Evolutionary conservation across 2,329 filamentous ascomycete species (phyloP).

Genomic region (Aspergillus versicolor): DNA sequence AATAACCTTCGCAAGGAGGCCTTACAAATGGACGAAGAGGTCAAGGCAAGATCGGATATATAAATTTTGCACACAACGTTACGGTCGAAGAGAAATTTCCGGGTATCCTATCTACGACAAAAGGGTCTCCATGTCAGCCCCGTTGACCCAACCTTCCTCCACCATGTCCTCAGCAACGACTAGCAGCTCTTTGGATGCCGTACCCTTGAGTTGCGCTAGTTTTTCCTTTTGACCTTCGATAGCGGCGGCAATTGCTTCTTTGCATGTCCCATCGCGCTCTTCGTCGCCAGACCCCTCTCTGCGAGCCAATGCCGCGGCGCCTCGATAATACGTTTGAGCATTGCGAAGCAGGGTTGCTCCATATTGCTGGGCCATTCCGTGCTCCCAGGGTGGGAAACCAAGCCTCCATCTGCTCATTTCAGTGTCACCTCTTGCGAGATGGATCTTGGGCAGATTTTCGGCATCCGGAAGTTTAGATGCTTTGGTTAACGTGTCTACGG

Average conservation of each 20-base stretch:
- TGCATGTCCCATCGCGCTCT: constrained; percentile 46
- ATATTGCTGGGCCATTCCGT: constrained; percentile 46
- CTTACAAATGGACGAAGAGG: constrained; percentile 45
- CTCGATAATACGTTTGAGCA: constrained; percentile 58
- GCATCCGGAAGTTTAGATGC: constrained; percentile 53
- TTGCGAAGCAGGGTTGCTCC: constrained; percentile 52
- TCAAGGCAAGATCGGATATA: constrained; percentile 30
- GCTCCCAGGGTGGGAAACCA: constrained; percentile 45
- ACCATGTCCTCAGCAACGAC: constrained; percentile 51
- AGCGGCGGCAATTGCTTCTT: constrained; percentile 50
- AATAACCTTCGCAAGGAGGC: constrained; percentile 42
- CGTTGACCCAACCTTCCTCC: constrained; percentile 51
- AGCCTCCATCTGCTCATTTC: constrained; percentile 57
- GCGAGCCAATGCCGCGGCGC: constrained; percentile 45
- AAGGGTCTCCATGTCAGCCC: constrained; percentile 32
- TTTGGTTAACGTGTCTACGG: constrained; percentile 50
- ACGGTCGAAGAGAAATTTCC: neutral
- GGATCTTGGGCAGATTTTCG: constrained; percentile 53
- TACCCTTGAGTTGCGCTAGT: constrained; percentile 38
- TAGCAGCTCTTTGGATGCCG: constrained; percentile 38
- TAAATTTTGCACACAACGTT: constrained; percentile 15
- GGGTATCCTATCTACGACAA: constrained; percentile 26
- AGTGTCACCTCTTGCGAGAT: constrained; percentile 55
- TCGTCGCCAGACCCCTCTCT: constrained; percentile 45
- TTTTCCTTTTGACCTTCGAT: constrained; percentile 41